Base-by-base conservation (phyloP, 106 monocot genomes). In the Phalaenopsis equestris region DNA sequence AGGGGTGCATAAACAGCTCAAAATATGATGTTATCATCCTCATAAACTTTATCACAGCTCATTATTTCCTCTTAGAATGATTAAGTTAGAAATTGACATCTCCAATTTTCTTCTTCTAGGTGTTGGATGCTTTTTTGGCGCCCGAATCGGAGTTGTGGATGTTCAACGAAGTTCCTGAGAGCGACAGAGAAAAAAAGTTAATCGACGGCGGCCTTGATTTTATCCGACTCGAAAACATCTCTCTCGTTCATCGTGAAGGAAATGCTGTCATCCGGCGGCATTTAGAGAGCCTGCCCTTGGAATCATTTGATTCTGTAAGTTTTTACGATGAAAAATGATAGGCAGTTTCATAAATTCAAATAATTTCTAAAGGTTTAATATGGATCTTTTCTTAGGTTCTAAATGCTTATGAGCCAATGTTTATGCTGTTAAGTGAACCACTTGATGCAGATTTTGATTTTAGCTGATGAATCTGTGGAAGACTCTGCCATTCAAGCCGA, bases 401-500 rank as follows among this genome's bases (percentile, higher is more conserved):
- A 52, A 10, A 52, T 52, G 52, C 52, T 70, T 70, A 70, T 70
- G 38, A 70, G 70, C 38, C 38, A 15, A 30, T 70, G 38, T 41
- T 37, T 23, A 74, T 70, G 21, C 14, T 70, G 14, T 43, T 74
- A 48, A 38, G 37, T 73, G 2, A 47, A n/a, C 24, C 8, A 23
- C 48, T 52, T 23, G 24, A 10, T 81, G 49, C 79, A 91, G 91
- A 91, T 91, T 73, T 75, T 91, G 87, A 91, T 91, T 81, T 85
- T 91, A 85, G 91, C 91, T 30, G 91, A 91, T 83, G 91, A 91
- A 80, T 88, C 91, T 77, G 88, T 91, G 55, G 91, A 91, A 82
- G 91, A 91, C 43, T 91, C 91, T 76, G 91, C 91, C 55, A 82
- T 91, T 77, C 91, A 91, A 88, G 91, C 91, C 81, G 91, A 91